Base-by-base conservation (phyloP, 2,329 filamentous ascomycete genomes). In the Aspergillus sp. region DNA sequence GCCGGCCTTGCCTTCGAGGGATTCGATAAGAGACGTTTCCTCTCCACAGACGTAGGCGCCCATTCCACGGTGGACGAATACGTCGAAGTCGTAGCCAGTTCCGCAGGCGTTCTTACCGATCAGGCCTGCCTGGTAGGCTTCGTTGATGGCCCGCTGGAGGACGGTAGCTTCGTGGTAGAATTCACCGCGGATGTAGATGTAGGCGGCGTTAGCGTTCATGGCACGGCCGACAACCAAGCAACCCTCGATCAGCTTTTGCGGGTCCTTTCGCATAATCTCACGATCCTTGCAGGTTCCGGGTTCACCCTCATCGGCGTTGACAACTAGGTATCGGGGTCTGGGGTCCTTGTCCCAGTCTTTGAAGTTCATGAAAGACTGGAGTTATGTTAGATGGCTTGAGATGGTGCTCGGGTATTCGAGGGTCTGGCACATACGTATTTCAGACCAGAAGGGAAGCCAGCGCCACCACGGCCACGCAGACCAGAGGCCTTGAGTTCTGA, bases 261-360 rank as follows among this genome's bases (percentile, higher is more conserved):
- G 95, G 76, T 99, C 95, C 82, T 99, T 99, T 79, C 95, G 92
- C 95, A 99, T 99, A 68, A 99, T 99, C 79, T 99, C 95, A 73
- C 95, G 89, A 78, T 99, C 95, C 82, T 99, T 99, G 88, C 95
- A 99, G 54, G 95, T 99, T 77, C 95, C 95, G 30, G 95, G 95
- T 80, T 99, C 95, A 72, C 95, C 95, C 82, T 99, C 95, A 76
- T 99, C 95, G 66, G 95, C 95, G 73, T 99, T 99, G 81, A 99
- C 91, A 61, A 99, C 93, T 55, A 99, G 83, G 74, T 99, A 99
- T 71, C 95, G 88, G 65, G 95, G 95, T 80, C 96, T 96, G 69
- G 79, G 89, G 76, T 98, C 95, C 81, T 99, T 96, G 71, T 99
- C 93, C 95, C 95, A 99, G 70, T 92, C 95, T 80, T 97, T 97